Percentiles rank a stretch among this genome's conserved stretches.
Conservation (phyloP, 2,329 filamentous ascomycete genomes). For the Trichoderma sp. region DNA sequence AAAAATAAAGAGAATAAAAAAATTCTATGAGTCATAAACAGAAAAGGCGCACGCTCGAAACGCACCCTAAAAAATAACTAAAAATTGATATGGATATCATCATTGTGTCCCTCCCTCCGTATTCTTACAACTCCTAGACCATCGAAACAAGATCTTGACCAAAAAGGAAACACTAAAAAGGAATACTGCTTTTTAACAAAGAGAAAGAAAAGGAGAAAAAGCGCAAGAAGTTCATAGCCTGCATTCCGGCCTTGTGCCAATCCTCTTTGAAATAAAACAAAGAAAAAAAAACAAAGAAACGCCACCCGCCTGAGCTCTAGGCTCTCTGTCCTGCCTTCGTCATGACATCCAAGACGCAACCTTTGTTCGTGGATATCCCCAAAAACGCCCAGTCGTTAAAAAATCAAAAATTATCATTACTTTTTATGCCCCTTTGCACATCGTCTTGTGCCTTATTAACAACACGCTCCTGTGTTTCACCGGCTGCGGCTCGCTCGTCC, state of each 20-base stretch:
- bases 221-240: background rate
- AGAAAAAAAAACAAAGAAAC: background rate
- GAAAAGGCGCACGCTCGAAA: background rate
- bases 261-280: background rate
- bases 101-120: background rate
- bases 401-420: conserved; percentile 9
- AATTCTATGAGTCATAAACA: background rate
- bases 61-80: background rate
- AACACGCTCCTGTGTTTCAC: conserved; percentile 41
- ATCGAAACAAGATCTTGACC: background rate
- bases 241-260: conserved; percentile 5
- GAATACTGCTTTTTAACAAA: background rate
- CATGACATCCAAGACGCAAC: background rate
- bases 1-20: background rate
- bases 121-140: conserved; percentile 2
- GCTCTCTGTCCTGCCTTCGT: background rate
- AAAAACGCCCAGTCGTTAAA: conserved; percentile 4
- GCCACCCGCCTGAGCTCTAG: background rate
- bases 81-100: conserved; percentile 16
- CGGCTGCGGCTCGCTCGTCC: conserved; percentile 27
- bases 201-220: background rate
- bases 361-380: background rate
- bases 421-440: background rate
- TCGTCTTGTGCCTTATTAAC: conserved; percentile 27
- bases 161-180: background rate